Evolutionary conservation across 2,329 filamentous ascomycete species (phyloP).

Genomic region (Xylariaceae sp.): DNA sequence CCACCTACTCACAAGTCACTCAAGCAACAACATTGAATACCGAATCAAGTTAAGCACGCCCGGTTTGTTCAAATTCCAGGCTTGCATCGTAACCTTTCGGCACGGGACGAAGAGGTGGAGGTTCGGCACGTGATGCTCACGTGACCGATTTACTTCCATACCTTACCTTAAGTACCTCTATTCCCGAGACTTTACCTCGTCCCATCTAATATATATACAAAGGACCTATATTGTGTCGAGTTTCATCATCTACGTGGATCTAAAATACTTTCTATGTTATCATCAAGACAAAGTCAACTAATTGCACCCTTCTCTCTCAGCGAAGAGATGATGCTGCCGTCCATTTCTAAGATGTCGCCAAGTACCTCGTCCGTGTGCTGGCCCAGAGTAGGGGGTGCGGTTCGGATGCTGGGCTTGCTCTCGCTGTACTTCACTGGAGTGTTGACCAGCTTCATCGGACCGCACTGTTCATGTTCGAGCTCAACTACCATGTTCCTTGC

Average conservation of each 20-base stretch:
- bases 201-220: not conserved
- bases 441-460: conserved; percentile 85
- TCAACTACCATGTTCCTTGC: conserved; percentile 89
- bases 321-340: conserved; percentile 54
- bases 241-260: too few relatives aligned
- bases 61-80: too few relatives aligned
- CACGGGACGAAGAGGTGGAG: conserved; percentile 10
- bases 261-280: too few relatives aligned
- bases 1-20: too few relatives aligned
- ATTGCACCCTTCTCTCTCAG: conserved; percentile 68
- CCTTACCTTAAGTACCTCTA: not conserved
- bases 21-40: too few relatives aligned
- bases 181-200: not conserved
- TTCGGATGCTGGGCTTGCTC: conserved; percentile 71
- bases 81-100: too few relatives aligned
- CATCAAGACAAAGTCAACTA: conserved; percentile 33
- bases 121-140: conserved; percentile 13
- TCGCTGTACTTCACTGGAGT: conserved; percentile 93
- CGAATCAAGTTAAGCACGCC: too few relatives aligned
- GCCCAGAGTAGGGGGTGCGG: conserved; percentile 78
- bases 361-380: conserved; percentile 84
- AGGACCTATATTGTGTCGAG: too few relatives aligned
- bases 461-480: conserved; percentile 78
- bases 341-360: conserved; percentile 59
- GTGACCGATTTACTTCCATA: conserved; percentile 5